Percentiles rank a stretch among this genome's conserved stretches.
Evolutionary conservation across 805 yeast genomes (phyloP).

Genomic region (Scheffersomyces spartinae): DNA sequence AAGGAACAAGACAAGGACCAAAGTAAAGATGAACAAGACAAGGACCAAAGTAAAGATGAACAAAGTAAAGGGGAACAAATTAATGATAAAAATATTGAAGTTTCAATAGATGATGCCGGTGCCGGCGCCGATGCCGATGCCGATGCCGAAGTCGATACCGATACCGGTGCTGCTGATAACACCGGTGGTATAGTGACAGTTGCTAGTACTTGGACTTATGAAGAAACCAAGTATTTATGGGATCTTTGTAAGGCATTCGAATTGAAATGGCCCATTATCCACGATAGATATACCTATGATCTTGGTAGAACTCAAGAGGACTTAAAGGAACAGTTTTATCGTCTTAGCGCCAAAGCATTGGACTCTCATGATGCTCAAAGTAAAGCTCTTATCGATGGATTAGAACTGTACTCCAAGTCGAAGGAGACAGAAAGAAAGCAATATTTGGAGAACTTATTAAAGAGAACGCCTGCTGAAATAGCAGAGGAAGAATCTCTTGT

Average conservation of each 20-base stretch:
- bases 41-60: constrained; percentile 6
- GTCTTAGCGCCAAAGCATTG: constrained; percentile 46
- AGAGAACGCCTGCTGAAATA: constrained; percentile 88
- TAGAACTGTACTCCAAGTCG: constrained; percentile 52
- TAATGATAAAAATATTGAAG: constrained; percentile 5
- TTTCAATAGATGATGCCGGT: constrained; percentile 12
- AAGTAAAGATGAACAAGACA: constrained; percentile 6
- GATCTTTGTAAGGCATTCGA: constrained; percentile 52
- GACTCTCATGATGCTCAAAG: constrained; percentile 30
- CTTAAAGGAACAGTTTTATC: constrained; percentile 70
- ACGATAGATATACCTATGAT: constrained; percentile 49
- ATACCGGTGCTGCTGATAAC: neutral
- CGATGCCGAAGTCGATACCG: constrained; percentile 19
- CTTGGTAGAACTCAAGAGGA: constrained; percentile 75
- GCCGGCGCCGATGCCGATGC: constrained; percentile 6
- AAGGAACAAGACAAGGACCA: constrained; percentile 6
- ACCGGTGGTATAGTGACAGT: neutral
- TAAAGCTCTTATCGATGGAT: constrained; percentile 41
- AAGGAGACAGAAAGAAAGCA: constrained; percentile 73
- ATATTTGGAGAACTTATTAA: constrained; percentile 64
- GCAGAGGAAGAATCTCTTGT: constrained; percentile 96
- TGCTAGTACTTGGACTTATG: constrained; percentile 49
- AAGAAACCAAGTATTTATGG: constrained; percentile 73
- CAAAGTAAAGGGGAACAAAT: constrained; percentile 3
- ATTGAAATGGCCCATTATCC: constrained; percentile 55